Conservation (phyloP, 2,329 filamentous ascomycete species). For the Ophiocordyceps camponoti-floridani region DNA sequence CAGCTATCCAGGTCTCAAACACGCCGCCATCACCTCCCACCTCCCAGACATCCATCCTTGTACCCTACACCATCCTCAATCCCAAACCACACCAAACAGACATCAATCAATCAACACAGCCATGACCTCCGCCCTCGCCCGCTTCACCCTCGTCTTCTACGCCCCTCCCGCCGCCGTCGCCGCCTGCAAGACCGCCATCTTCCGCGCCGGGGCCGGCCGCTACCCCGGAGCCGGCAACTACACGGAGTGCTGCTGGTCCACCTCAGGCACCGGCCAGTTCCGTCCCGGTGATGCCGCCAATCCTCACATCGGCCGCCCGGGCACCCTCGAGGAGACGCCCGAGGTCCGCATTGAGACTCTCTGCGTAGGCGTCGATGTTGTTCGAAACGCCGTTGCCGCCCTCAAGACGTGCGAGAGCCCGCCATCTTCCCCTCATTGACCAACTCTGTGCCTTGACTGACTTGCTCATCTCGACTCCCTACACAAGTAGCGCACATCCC, state of each 20-base stretch:
- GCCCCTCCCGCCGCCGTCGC: conserved; percentile 24
- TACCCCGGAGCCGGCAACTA: conserved; percentile 33
- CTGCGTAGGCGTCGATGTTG: conserved; percentile 39
- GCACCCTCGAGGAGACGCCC: conserved; percentile 36
- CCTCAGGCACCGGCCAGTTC: conserved; percentile 45
- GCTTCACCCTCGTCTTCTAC: conserved; percentile 29
- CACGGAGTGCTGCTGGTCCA: conserved; percentile 33
- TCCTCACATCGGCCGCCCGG: conserved; percentile 41
- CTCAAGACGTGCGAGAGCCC: conserved; percentile 41
- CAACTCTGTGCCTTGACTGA: not conserved
- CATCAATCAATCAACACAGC: not conserved
- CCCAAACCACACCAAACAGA: not conserved
- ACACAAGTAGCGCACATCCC: conserved; percentile 21
- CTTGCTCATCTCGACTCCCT: no score
- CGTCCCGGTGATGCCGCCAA: conserved; percentile 41
- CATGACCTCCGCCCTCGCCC: conserved; percentile 1
- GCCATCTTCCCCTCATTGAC: not conserved
- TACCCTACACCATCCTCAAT: not conserved
- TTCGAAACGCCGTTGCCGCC: conserved; percentile 38
- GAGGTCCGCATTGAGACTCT: conserved; percentile 47
- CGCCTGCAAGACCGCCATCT: conserved; percentile 36
- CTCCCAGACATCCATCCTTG: no score
- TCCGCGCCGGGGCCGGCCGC: conserved; percentile 37
- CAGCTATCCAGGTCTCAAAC: no score
- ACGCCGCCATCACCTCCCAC: no score